These are phyloP conservation scores for Lepidium sativum DNA, from an alignment of 345 rosid species.

Conservation along the genomic window DNA sequence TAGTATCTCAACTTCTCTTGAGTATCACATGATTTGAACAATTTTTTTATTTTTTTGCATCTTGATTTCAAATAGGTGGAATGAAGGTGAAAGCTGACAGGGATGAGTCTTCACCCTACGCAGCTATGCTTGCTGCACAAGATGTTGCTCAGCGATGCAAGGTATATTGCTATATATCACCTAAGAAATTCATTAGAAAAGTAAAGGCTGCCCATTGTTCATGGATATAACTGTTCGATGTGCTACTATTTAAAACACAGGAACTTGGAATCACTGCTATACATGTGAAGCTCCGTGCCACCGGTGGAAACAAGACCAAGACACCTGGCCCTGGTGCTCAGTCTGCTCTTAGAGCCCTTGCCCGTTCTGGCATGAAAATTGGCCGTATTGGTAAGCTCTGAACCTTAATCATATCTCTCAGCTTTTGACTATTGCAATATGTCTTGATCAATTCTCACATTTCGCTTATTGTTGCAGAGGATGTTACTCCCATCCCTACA, in stretches of 20 bases:
- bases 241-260: conserved; percentile 20
- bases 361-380: conserved; percentile 92
- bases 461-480: conserved; percentile 43
- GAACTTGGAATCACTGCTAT: conserved; percentile 78
- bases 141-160: conserved; percentile 83
- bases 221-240: not conserved
- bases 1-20: not conserved
- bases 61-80: conserved; percentile 38
- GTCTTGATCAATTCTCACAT: not conserved
- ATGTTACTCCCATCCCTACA: conserved; percentile 87
- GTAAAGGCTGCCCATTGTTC: not conserved
- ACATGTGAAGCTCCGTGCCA: conserved; percentile 82
- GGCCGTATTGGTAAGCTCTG: conserved; percentile 64
- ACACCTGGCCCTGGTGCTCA: conserved; percentile 92
- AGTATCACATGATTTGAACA: too few relatives aligned
- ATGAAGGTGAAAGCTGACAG: conserved; percentile 92
- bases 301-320: conserved; percentile 81
- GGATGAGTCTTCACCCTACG: conserved; percentile 91
- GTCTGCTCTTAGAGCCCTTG: conserved; percentile 87
- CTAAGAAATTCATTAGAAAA: not conserved
- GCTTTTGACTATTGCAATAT: not conserved
- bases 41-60: not conserved
- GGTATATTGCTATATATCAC: conserved; percentile 24
- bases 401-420: not conserved
- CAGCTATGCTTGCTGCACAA: conserved; percentile 93